Base-by-base conservation (phyloP, 352 stramenopile species). In the Thalassiosira oceanica region DNA sequence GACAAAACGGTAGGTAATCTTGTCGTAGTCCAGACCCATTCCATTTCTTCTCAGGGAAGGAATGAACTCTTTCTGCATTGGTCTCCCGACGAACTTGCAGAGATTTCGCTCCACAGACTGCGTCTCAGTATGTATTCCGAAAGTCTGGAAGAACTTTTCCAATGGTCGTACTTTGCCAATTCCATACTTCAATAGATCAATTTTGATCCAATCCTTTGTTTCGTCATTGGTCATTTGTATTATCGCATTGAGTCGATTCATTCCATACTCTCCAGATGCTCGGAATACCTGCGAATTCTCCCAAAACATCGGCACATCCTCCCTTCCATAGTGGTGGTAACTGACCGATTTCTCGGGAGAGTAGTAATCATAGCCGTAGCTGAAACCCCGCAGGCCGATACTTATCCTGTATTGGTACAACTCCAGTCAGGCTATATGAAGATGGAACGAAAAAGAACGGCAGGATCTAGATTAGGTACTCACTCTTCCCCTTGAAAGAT, bases 401-500 rank as follows among this genome's bases (percentile, higher is more conserved):
- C 44, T 74, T 62, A 91, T 89, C 67, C n/a, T n/a, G n/a, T n/a
- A n/a, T n/a, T n/a, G n/a, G n/a, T n/a, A n/a, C n/a, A n/a, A n/a
- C n/a, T n/a, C n/a, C n/a, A n/a, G n/a, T n/a, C n/a, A n/a, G n/a
- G n/a, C n/a, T n/a, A n/a, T n/a, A n/a, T n/a, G n/a, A n/a, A n/a
- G n/a, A n/a, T n/a, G n/a, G n/a, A n/a, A n/a, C n/a, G n/a, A n/a
- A n/a, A n/a, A n/a, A n/a, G n/a, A n/a, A n/a, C n/a, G n/a, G n/a
- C n/a, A n/a, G n/a, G n/a, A n/a, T n/a, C n/a, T n/a, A n/a, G n/a
- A n/a, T n/a, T n/a, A n/a, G n/a, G n/a, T n/a, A n/a, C n/a, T n/a
- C n/a, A n/a, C n/a, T 91, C 84, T 65, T 91, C 84, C 21, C 84
- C 84, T 63, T 91, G 84, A 42, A 94, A 94, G 28, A 94, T 89